A percentile compares a stretch with the other conserved stretches of the same genome.
Evolutionary conservation across 176 grass and related monocot species (phyloP).

Genomic region (Zea luxurians): DNA sequence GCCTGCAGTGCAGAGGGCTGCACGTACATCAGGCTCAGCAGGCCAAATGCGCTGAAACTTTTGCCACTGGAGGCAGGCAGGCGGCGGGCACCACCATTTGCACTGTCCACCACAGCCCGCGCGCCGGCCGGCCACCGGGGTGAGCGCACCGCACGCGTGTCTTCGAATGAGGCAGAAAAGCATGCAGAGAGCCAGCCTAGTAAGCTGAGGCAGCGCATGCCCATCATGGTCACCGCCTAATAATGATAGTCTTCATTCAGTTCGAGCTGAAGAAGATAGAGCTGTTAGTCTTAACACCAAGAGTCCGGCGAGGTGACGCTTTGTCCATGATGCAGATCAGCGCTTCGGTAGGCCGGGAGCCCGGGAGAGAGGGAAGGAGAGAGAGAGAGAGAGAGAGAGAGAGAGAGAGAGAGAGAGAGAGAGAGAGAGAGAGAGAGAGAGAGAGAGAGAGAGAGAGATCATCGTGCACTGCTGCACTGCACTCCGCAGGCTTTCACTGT

Average conservation of each 20-base stretch:
- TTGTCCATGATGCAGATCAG: constrained; percentile 22
- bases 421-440: too few species aligned
- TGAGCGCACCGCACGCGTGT: constrained; percentile 29
- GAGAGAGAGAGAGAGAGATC: too few species aligned
- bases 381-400: too few species aligned
- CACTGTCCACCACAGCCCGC: background rate
- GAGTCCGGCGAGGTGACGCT: constrained; percentile 5
- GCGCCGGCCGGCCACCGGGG: background rate
- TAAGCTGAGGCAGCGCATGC: too few species aligned
- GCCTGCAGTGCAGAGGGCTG: too few species aligned
- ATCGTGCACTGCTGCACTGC: too few species aligned
- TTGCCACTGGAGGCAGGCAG: constrained; percentile 27
- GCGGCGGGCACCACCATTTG: background rate
- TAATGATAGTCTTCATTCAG: constrained; percentile 8
- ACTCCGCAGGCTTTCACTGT: too few species aligned
- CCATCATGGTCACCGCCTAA: too few species aligned
- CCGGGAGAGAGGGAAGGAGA: too few species aligned
- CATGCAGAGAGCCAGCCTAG: background rate
- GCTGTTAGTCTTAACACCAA: background rate
- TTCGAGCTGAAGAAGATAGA: background rate
- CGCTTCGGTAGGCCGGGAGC: background rate
- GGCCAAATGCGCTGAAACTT: constrained; percentile 36
- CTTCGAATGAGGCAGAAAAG: background rate
- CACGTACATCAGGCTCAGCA: background rate
- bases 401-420: too few species aligned